Evolutionary conservation across 352 stramenopile genomes (phyloP).

Genomic region (Phytophthora ramorum): DNA sequence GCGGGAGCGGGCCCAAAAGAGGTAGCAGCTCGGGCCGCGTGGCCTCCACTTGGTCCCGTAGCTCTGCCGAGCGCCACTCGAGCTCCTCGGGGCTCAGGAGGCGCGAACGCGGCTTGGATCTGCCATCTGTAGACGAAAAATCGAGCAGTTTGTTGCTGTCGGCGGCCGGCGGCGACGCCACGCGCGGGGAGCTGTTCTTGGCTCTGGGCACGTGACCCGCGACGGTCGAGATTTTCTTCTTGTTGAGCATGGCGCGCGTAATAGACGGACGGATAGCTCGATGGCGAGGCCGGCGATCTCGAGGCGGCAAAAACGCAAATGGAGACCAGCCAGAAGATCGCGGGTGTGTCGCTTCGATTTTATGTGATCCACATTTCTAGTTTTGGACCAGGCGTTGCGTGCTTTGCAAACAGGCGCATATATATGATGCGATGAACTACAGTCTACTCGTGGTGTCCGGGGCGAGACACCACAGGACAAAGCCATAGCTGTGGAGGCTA

Average conservation of each 20-base stretch:
- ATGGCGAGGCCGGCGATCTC: neutral
- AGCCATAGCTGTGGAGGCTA: neutral
- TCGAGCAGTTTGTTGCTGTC: neutral
- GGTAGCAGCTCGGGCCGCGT: slow-evolving; percentile 68
- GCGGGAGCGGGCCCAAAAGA: slow-evolving; percentile 39
- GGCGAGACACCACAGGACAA: neutral
- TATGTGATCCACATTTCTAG: slow-evolving; percentile 1
- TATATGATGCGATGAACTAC: no score
- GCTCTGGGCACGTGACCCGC: slow-evolving; percentile 28
- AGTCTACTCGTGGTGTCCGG: no score
- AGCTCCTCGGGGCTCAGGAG: slow-evolving; percentile 16
- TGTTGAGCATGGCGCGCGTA: slow-evolving; percentile 11
- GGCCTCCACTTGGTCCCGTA: slow-evolving; percentile 51
- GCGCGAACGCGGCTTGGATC: slow-evolving; percentile 2
- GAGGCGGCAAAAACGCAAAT: slow-evolving; percentile 1
- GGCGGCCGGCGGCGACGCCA: slow-evolving; percentile 20
- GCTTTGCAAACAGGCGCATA: slow-evolving; percentile 9
- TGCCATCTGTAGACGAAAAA: slow-evolving; percentile 16
- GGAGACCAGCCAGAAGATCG: slow-evolving; percentile 10
- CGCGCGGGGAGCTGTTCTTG: slow-evolving; percentile 41
- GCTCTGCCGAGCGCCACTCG: slow-evolving; percentile 23
- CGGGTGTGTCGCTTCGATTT: slow-evolving; percentile 10
- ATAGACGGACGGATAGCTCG: neutral
- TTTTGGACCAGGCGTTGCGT: slow-evolving; percentile 9
- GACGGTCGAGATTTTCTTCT: slow-evolving; percentile 42